These are phyloP conservation scores for Blepharisma stoltei DNA, from an alignment of 73 alveolate genomes.

Conservation along the genomic window DNA sequence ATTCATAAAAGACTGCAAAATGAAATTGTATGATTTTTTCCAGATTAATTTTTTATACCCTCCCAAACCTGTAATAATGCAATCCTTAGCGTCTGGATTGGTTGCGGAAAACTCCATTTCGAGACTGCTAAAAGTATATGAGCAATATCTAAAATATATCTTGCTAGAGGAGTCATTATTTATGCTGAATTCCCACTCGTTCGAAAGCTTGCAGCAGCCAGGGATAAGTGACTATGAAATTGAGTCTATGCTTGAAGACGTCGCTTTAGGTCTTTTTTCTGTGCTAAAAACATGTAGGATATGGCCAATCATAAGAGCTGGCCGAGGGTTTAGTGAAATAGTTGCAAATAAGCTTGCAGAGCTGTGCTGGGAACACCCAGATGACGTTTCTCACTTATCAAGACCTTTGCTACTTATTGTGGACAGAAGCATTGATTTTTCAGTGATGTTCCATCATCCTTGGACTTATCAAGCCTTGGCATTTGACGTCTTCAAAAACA, in stretches of 20 bases:
- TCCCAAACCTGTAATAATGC: not conserved
- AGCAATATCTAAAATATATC: slow-evolving; percentile 4
- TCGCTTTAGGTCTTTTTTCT: slow-evolving; percentile 15
- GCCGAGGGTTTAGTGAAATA: slow-evolving; percentile 5
- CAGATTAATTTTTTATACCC: slow-evolving; percentile 17
- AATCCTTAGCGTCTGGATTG: not conserved
- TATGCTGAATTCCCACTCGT: not conserved
- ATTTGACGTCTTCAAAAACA: not conserved
- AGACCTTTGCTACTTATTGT: slow-evolving; percentile 13
- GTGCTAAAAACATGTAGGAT: not conserved
- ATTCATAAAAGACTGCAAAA: slow-evolving; percentile 27
- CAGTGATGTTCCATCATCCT: slow-evolving; percentile 20
- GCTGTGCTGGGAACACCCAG: slow-evolving; percentile 14
- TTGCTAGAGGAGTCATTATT: not conserved
- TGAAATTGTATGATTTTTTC: not conserved
- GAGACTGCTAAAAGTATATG: slow-evolving; percentile 5
- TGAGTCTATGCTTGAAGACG: not conserved
- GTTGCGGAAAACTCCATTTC: not conserved
- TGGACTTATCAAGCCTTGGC: slow-evolving; percentile 16
- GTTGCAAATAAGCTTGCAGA: slow-evolving; percentile 9
- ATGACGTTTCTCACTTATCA: not conserved
- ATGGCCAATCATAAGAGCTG: slow-evolving; percentile 24
- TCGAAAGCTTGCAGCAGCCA: not conserved
- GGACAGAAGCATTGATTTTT: slow-evolving; percentile 13
- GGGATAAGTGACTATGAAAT: not conserved